Evolutionary conservation across 2,329 filamentous ascomycete genomes (phyloP), one percentile per base, ranked within the genome.

Genomic region (Paecilomyces variotii): DNA sequence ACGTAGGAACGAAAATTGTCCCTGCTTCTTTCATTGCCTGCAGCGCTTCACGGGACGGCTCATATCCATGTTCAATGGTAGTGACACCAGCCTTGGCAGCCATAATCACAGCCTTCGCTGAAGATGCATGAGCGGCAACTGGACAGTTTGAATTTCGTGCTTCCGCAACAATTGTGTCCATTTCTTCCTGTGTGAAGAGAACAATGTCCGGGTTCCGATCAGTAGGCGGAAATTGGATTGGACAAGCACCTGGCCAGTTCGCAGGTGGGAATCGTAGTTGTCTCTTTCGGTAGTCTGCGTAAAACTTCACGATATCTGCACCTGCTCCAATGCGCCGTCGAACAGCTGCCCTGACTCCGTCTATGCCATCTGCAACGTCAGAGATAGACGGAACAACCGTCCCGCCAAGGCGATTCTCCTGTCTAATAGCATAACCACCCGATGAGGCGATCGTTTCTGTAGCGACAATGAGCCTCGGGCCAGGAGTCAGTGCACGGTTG

Each of bases 1-100:
- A 70, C 0, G 82, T 84, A 1, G 82, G 82, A 19, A 84, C 79
- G 58, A 81, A 80, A 24, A 84, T 79, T 0, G 72, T 74, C 0
- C 67, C 68, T n/a, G 76, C 72, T 26, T 76, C 69, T 14, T 64
- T 68, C 80, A 84, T 79, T 11, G 69, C 74, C 6, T 70, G 56
- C 25, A 83, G 67, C 1, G 79, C 68, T 34, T 77, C 76, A 1
- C 76, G 74, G 25, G 67, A 69, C 0, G 28, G 71, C 68, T 70
- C 67, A 32, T 70, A 72, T 0, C 72, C 77, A 57, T 82, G 80
- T 68, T 83, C 80, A n/a, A 82, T 68, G 2, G 72, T 74, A 19
- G 73, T 75, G 1, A 79, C 80, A 1, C 79, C 79, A 2, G 79
- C 79, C 51, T 71, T 70, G 4, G 76, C 72, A 0, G 80, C 80